Evolutionary conservation across 2,329 filamentous ascomycete species (phyloP), one percentile per base, ranked within the genome.

Genomic region (Pseudogymnoascus sp.): DNA sequence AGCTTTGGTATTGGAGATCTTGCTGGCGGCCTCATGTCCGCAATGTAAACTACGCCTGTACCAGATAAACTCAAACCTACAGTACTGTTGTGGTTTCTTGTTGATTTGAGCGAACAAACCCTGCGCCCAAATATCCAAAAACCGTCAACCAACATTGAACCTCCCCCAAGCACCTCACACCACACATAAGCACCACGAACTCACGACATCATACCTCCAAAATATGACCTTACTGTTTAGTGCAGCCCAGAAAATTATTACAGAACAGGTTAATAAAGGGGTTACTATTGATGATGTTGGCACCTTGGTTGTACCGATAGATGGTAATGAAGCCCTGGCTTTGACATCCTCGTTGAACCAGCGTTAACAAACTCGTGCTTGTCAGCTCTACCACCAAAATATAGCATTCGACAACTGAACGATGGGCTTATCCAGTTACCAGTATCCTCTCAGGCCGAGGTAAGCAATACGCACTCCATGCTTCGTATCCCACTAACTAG

Each of bases 211-310:
- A 10, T n/a, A 34, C 6, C n/a, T 14, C n/a, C 50, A 56, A 56
- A 56, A 56, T 21, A 56, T 56, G 50, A 34, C 50, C 50, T 34
- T 56, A 16, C 50, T 56, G 50, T 34, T 56, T 56, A 31, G 28
- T 56, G 10, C 28, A 34, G 28, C 28, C 28, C 50, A 56, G 28
- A 56, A 34, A 36, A 14, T 56, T 34, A 16, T 56, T 12, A 18
- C 50, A 5, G 50, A 36, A 16, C 50, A 56, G 16, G 28, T 56
- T 56, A 36, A 56, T 34, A 56, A 34, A 36, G 10, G 50, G 16
- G 16, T 14, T 56, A 21, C 28, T 56, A 56, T 34, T 10, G 16
- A 56, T 21, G 50, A 56, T 56, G 28, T 56, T 56, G 50, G 21
- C 28, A 56, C 50, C 10, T 36, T 56, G 50, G 50, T 21, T 36